A percentile compares a stretch with the other conserved stretches of the same genome.
These are phyloP conservation scores for Albophoma yamanashiensis DNA, from an alignment of 2,329 filamentous ascomycete species.

Conservation along the genomic window DNA sequence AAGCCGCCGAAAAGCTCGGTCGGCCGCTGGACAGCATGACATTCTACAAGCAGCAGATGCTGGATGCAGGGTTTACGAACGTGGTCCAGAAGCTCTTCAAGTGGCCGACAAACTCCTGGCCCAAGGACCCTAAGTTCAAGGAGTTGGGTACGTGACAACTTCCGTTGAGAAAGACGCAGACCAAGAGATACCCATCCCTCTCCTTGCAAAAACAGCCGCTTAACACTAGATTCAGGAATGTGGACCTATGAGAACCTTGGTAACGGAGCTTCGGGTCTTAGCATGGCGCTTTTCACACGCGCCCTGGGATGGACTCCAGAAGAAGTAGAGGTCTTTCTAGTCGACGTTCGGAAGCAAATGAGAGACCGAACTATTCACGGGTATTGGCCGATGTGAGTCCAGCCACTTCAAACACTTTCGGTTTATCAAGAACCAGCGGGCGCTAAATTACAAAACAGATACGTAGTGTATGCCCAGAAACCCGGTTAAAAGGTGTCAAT, in stretches of 20 bases:
- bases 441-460: background rate
- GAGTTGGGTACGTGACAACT: constrained; percentile 28
- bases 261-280: constrained; percentile 22
- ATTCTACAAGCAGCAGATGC: constrained; percentile 25
- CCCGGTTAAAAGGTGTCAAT: background rate
- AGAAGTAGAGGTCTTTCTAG: constrained; percentile 21
- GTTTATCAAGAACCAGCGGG: background rate
- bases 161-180: constrained; percentile 7
- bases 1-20: constrained; percentile 17
- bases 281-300: constrained; percentile 26
- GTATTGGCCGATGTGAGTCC: constrained; percentile 26
- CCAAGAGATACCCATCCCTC: background rate
- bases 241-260: constrained; percentile 23
- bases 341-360: constrained; percentile 21
- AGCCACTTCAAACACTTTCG: too few species aligned
- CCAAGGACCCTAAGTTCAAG: constrained; percentile 38
- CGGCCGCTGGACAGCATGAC: constrained; percentile 18
- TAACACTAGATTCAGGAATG: constrained; percentile 18
- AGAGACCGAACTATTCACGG: constrained; percentile 22
- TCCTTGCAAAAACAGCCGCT: too few species aligned
- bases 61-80: constrained; percentile 41
- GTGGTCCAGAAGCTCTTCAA: constrained; percentile 35
- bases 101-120: constrained; percentile 41
- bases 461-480: constrained; percentile 5
- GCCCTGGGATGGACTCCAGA: constrained; percentile 21